Conservation (phyloP, 2,329 filamentous ascomycete species). For the Trichoderma simmonsii region DNA sequence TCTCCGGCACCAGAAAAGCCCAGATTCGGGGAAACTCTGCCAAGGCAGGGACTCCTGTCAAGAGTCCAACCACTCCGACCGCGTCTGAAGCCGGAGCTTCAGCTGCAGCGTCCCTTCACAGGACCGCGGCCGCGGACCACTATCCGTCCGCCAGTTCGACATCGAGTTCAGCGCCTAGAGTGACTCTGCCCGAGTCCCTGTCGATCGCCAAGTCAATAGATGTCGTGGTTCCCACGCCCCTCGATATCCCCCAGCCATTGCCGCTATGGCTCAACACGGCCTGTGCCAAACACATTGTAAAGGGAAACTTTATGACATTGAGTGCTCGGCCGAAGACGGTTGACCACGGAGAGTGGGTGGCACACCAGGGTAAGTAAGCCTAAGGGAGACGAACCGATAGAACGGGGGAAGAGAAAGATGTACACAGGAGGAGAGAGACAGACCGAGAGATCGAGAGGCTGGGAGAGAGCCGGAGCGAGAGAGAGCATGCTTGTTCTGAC, state of each 20-base stretch:
- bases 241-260: constrained; percentile 28
- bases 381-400: neutral
- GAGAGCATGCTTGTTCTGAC: constrained; percentile 4
- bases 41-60: constrained; percentile 17
- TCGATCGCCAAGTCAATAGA: constrained; percentile 65
- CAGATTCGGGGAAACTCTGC: constrained; percentile 18
- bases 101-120: constrained; percentile 43
- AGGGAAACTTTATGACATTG: constrained; percentile 97
- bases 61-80: constrained; percentile 5
- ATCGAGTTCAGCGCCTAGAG: constrained; percentile 52
- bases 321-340: constrained; percentile 92
- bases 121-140: neutral
- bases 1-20: constrained; percentile 14
- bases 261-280: constrained; percentile 72
- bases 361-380: constrained; percentile 71
- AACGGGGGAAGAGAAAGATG: neutral
- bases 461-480: neutral
- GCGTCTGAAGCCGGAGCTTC: constrained; percentile 19
- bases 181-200: constrained; percentile 62
- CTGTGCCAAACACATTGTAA: constrained; percentile 84
- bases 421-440: neutral
- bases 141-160: constrained; percentile 44
- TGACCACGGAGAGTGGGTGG: constrained; percentile 92
- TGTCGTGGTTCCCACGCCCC: constrained; percentile 56
- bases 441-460: neutral